A percentile compares a stretch with the other conserved stretches of the same genome.
Conservation (phyloP, 441 rosid genomes). For the Eruca vesicaria region DNA sequence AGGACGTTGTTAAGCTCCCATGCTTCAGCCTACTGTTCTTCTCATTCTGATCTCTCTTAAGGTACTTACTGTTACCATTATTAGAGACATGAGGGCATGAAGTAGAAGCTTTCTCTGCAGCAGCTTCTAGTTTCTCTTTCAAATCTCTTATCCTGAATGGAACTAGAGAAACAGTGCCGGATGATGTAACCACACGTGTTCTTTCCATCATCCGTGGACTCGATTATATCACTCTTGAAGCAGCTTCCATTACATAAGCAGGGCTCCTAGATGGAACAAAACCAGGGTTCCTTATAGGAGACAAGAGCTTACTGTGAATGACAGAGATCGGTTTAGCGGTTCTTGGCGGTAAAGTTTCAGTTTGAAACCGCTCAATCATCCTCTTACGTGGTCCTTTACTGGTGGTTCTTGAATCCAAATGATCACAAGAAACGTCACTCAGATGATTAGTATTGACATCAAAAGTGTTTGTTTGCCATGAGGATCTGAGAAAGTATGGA, state of each 20-base stretch:
- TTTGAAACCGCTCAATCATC: slow-evolving; percentile 81
- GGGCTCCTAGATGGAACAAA: slow-evolving; percentile 77
- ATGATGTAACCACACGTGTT: slow-evolving; percentile 49
- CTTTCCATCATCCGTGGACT: slow-evolving; percentile 45
- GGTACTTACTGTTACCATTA: slow-evolving; percentile 14
- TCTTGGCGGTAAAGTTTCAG: slow-evolving; percentile 88
- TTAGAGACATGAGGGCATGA: slow-evolving; percentile 12
- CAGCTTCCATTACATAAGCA: slow-evolving; percentile 97
- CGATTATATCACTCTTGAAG: slow-evolving; percentile 75
- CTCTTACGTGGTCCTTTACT: slow-evolving; percentile 40
- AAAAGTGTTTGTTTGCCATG: slow-evolving; percentile 40
- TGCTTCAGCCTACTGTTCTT: slow-evolving; percentile 60
- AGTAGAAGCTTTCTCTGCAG: slow-evolving; percentile 45
- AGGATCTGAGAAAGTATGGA: slow-evolving; percentile 59
- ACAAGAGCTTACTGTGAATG: slow-evolving; percentile 85
- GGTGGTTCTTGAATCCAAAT: slow-evolving; percentile 44
- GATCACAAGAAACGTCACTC: slow-evolving; percentile 53
- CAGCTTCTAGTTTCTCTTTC: slow-evolving; percentile 67
- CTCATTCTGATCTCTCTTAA: slow-evolving; percentile 49
- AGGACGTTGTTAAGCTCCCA: slow-evolving; percentile 46
- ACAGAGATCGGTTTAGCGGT: slow-evolving; percentile 93
- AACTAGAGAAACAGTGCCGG: slow-evolving; percentile 57
- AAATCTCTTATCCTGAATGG: slow-evolving; percentile 67
- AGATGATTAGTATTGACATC: slow-evolving; percentile 51
- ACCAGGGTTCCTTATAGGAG: slow-evolving; percentile 94